Conservation (phyloP, 495 filamentous ascomycete species). For the Xylaria grammica region DNA sequence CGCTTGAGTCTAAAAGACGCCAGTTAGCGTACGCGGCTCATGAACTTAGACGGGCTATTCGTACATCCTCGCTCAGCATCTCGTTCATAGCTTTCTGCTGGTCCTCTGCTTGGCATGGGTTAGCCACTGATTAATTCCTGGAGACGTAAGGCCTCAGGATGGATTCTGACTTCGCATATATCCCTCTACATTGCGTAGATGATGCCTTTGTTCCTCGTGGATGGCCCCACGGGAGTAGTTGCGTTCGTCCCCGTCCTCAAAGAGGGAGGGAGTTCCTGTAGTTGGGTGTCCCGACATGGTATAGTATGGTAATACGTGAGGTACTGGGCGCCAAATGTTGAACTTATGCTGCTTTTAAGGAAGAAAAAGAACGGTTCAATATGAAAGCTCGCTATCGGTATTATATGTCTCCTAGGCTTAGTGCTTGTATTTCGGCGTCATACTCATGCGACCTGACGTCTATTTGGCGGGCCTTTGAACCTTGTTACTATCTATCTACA, state of each 20-base stretch:
- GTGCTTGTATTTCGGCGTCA: slow-evolving; percentile 14
- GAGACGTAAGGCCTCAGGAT: not conserved
- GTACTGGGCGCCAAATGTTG: too few species aligned
- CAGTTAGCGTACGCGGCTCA: slow-evolving; percentile 10
- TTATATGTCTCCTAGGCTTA: not conserved
- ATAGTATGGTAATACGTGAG: not conserved
- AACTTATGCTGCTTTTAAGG: too few species aligned
- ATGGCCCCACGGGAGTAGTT: slow-evolving; percentile 29
- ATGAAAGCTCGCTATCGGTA: too few species aligned
- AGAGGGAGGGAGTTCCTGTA: slow-evolving; percentile 25
- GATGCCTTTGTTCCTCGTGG: slow-evolving; percentile 28
- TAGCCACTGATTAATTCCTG: not conserved
- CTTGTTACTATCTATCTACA: not conserved
- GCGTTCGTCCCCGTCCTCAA: slow-evolving; percentile 27
- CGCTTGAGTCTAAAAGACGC: slow-evolving; percentile 25
- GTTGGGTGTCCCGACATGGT: slow-evolving; percentile 17
- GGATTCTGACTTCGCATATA: slow-evolving; percentile 29
- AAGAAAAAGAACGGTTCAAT: too few species aligned
- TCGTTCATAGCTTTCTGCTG: slow-evolving; percentile 33
- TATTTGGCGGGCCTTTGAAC: slow-evolving; percentile 7
- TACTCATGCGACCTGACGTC: slow-evolving; percentile 13
- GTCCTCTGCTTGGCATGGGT: slow-evolving; percentile 26
- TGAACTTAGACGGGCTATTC: not conserved
- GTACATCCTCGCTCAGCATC: slow-evolving; percentile 33
- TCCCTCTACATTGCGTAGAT: slow-evolving; percentile 29